These are phyloP conservation scores for Fusarium chuoi DNA, from an alignment of 2,329 filamentous ascomycete species.

Conservation along the genomic window DNA sequence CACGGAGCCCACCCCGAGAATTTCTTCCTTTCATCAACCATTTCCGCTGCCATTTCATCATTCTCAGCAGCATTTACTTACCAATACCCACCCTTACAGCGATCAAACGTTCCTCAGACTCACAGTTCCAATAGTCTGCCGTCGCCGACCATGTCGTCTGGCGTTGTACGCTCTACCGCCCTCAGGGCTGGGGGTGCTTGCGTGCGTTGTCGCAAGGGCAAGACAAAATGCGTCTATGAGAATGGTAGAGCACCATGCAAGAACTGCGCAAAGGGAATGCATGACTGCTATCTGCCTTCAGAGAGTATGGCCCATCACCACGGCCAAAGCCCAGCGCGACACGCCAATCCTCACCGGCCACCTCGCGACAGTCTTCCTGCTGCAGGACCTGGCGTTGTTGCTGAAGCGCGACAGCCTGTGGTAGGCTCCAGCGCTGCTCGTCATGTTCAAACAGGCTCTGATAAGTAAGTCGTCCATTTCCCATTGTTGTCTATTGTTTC, in stretches of 20 bases:
- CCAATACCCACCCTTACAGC: not conserved
- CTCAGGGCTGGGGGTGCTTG: slow-evolving; percentile 70
- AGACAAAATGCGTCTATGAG: slow-evolving; percentile 72
- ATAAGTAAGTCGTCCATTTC: slow-evolving; percentile 62
- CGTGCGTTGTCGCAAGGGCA: slow-evolving; percentile 71
- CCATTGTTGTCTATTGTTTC: slow-evolving; percentile 5
- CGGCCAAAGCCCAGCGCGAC: slow-evolving; percentile 66
- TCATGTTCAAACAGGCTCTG: slow-evolving; percentile 58
- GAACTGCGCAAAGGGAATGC: slow-evolving; percentile 72
- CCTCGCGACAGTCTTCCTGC: slow-evolving; percentile 65
- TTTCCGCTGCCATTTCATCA: slow-evolving; percentile 16
- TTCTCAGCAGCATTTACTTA: slow-evolving; percentile 1
- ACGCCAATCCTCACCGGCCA: slow-evolving; percentile 59
- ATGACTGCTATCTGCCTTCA: slow-evolving; percentile 70
- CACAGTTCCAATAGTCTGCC: not conserved
- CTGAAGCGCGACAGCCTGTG: slow-evolving; percentile 57
- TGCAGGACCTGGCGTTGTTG: slow-evolving; percentile 59
- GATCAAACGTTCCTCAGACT: not conserved
- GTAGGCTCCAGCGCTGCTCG: slow-evolving; percentile 58
- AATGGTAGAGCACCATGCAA: slow-evolving; percentile 71
- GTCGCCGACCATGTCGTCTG: slow-evolving; percentile 55
- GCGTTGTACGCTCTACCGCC: slow-evolving; percentile 66
- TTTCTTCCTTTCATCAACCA: slow-evolving; percentile 26
- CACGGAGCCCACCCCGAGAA: slow-evolving; percentile 34
- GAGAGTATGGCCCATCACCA: slow-evolving; percentile 69